Base-by-base conservation (phyloP, 208 protist species). In the Trypanosoma caninum region DNA sequence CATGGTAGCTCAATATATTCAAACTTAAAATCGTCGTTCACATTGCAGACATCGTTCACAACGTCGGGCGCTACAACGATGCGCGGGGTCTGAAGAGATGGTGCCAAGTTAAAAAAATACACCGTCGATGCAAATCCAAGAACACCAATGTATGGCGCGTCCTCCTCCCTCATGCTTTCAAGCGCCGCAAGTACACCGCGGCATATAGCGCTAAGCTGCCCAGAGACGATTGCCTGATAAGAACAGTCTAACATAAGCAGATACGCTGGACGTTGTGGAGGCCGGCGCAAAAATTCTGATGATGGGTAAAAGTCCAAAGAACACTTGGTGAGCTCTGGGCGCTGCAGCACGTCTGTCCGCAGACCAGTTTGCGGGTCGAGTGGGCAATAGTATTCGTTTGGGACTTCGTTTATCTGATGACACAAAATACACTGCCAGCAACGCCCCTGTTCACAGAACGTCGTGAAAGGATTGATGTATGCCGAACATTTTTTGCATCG, bases 401-500 rank as follows among this genome's bases (percentile, higher is more conserved):
- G 60, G 34, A 86, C 85, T n/a, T 97, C 95, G 78, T 99, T 99
- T 6, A 95, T 23, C 16, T 89, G 46, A 30, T 70, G 68, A 79
- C 98, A 99, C 28, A 99, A 41, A 58, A 94, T 97, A 80, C 98
- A 99, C 64, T 87, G 78, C 96, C 96, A 99, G 44, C 84, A 73
- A 4, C 78, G 64, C 23, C 97, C 97, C 41, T 69, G 65, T 59
- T 99, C 94, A 33, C 88, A 75, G 58, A 97, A 99, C 3, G 66
- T 79, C 25, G 97, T 97, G 78, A 98, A 99, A 44, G 98, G 97
- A 76, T 99, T 99, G 52, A 99, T 98, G 78, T 99, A 99, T 30
- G 91, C 84, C 44, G 80, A 80, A 73, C 98, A 99, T 51, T 69
- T 72, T 25, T 75, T 64, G 75, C 89, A 95, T 11, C 89, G 82